Conservation (phyloP, 2,329 filamentous ascomycete species). For the Thielaviopsis euricoi region DNA sequence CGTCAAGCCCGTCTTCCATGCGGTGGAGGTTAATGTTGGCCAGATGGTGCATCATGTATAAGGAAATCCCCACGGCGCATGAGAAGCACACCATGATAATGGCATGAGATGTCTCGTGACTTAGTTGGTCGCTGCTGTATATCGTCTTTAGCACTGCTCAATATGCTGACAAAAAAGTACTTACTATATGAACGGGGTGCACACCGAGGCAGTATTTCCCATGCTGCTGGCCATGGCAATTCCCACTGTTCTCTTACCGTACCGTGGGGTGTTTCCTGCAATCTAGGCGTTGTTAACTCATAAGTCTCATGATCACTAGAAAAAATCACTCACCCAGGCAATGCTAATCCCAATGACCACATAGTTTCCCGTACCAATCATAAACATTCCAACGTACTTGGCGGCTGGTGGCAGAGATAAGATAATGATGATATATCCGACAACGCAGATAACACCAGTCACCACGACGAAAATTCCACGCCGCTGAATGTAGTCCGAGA, state of each 20-base stretch:
- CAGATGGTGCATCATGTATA: background rate
- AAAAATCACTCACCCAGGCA: background rate
- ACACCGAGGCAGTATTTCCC: background rate
- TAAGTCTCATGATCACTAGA: background rate
- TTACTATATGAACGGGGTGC: background rate
- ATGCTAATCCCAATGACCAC: background rate
- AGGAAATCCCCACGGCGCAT: background rate
- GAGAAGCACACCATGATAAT: background rate
- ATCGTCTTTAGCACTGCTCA: background rate
- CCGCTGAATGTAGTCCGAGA: conserved; percentile 1
- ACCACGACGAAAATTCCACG: background rate
- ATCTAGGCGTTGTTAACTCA: background rate
- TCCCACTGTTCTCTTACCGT: background rate
- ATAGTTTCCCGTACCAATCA: background rate
- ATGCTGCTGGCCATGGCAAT: background rate
- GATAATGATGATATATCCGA: background rate
- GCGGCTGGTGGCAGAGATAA: background rate
- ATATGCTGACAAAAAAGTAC: background rate
- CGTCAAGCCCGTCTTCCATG: background rate
- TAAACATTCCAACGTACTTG: background rate
- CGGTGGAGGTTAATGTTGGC: background rate
- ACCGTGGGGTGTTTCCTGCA: background rate
- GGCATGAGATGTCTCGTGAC: background rate
- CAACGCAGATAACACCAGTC: background rate
- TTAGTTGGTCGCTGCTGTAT: background rate